Conservation (phyloP, 257 asterid genomes). For the Haberlea rhodopensis region DNA sequence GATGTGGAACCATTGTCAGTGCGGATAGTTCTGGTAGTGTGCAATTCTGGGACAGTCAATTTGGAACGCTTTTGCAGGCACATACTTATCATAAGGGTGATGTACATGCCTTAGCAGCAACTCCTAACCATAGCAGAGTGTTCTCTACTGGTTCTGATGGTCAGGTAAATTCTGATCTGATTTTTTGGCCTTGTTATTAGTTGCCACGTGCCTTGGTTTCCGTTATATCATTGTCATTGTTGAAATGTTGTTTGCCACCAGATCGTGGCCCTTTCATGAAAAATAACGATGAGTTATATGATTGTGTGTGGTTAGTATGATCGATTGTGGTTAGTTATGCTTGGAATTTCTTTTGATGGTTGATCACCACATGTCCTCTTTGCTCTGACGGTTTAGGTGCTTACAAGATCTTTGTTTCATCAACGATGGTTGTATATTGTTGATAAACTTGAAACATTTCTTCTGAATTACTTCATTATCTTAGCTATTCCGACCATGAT, state of each 20-base stretch:
- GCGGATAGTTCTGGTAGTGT: constrained; percentile 91
- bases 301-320: neutral
- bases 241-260: constrained; percentile 4
- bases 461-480: neutral
- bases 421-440: neutral
- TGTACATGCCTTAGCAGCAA: constrained; percentile 79
- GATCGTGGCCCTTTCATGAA: constrained; percentile 8
- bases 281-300: neutral
- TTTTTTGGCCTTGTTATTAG: neutral
- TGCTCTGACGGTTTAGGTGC: neutral
- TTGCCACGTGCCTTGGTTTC: neutral
- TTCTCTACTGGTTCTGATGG: constrained; percentile 98
- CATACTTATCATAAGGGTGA: constrained; percentile 91
- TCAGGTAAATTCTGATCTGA: constrained; percentile 54
- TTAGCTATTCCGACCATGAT: constrained; percentile 5
- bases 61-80: constrained; percentile 84
- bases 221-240: neutral
- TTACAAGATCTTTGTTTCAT: neutral
- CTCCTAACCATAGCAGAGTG: constrained; percentile 82
- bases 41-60: constrained; percentile 88
- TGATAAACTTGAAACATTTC: neutral
- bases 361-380: constrained; percentile 8
- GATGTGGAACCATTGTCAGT: constrained; percentile 60
- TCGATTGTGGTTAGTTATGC: neutral
- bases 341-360: neutral